phyloP scores from a whole-genome alignment of 2,329 filamentous ascomycete genomes.

The Claviceps maximensis region DNA sequence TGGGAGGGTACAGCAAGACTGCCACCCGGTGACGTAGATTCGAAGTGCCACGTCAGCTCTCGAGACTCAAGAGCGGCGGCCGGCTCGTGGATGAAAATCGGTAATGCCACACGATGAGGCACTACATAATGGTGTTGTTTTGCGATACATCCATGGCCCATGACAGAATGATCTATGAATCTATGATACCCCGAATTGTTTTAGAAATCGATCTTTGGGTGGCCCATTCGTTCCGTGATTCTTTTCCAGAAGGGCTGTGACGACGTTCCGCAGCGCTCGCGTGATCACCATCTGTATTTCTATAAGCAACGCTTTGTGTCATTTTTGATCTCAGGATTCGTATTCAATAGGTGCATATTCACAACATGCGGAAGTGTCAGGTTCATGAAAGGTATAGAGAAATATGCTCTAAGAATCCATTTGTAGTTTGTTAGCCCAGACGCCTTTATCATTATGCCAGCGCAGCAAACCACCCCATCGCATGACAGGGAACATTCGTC shows the following conservation, averaged over 20 bases:
- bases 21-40: background rate
- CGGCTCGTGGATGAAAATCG: background rate
- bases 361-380: too few relatives aligned
- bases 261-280: too few relatives aligned
- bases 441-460: background rate
- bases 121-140: background rate
- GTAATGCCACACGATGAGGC: background rate
- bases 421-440: background rate
- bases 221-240: background rate
- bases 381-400: background rate
- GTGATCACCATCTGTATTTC: too few relatives aligned
- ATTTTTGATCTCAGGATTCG: background rate
- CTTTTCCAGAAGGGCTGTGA: background rate
- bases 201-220: background rate
- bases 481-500: background rate
- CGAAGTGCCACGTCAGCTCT: background rate
- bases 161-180: background rate
- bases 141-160: background rate
- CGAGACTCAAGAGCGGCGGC: background rate
- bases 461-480: background rate
- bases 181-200: background rate
- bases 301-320: too few relatives aligned
- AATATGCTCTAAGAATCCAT: background rate
- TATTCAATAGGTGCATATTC: background rate
- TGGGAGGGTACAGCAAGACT: constrained; percentile 17